Conservation (phyloP, 805 yeast species). For the Wickerhamiella vanderwaltii region DNA sequence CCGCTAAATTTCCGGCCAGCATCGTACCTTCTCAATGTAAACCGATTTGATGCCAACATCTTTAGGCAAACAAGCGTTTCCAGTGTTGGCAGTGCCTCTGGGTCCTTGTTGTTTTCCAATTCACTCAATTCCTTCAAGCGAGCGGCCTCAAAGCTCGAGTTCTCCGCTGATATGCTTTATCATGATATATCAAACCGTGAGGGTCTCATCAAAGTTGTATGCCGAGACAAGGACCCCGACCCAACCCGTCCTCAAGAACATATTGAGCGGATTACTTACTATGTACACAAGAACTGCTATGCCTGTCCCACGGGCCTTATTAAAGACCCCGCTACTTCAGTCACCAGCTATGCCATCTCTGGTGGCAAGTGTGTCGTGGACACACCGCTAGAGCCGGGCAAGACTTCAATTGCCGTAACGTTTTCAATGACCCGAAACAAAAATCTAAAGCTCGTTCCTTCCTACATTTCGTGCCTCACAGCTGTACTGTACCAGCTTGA, state of each 20-base stretch:
- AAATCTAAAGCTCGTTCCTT: neutral
- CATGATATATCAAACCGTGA: slow-evolving; percentile 2
- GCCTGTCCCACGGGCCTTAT: slow-evolving; percentile 1
- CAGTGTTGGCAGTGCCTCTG: neutral
- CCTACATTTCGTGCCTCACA: slow-evolving; percentile 8
- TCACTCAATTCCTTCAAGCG: neutral
- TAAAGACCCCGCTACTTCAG: neutral
- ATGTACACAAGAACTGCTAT: slow-evolving; percentile 6
- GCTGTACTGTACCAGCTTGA: slow-evolving; percentile 5
- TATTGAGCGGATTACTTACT: neutral
- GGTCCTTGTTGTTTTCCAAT: neutral
- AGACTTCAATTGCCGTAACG: neutral
- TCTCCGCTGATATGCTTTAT: neutral
- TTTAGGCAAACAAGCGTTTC: neutral
- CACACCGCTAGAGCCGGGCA: neutral
- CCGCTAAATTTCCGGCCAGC: neutral
- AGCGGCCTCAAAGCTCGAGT: neutral
- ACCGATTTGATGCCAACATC: neutral
- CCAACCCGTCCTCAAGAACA: neutral
- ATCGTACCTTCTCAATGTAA: slow-evolving; percentile 1
- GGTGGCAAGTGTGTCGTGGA: neutral
- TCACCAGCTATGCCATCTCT: neutral
- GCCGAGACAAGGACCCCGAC: neutral
- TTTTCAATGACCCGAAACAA: slow-evolving; percentile 3
- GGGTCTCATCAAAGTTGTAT: neutral